phyloP scores from a whole-genome alignment of 192 early-diverging fungal genomes.

The Podila minutissima region DNA sequence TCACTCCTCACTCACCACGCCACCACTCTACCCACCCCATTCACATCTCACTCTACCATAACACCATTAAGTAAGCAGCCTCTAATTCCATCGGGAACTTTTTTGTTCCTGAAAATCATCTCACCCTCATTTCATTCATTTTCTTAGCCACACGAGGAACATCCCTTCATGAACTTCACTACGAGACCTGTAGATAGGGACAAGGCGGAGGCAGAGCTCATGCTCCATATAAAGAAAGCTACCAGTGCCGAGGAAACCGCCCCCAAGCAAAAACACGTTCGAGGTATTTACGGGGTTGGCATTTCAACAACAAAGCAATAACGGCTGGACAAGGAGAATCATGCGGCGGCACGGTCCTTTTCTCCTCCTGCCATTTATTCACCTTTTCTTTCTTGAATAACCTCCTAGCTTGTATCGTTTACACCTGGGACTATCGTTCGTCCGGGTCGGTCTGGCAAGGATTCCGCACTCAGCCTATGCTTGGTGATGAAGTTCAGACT shows the following conservation, averaged over 20 bases:
- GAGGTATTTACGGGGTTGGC: constrained; percentile 52
- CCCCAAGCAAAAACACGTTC: constrained; percentile 98
- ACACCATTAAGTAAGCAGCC: too few relatives aligned
- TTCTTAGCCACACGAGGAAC: too few relatives aligned
- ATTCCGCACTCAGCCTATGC: constrained; percentile 86
- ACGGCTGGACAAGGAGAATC: background rate
- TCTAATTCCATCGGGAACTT: too few relatives aligned
- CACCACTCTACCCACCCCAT: too few relatives aligned
- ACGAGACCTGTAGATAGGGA: constrained; percentile 68
- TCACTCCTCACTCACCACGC: too few relatives aligned
- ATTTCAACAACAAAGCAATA: background rate
- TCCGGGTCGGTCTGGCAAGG: constrained; percentile 87
- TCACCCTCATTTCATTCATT: too few relatives aligned
- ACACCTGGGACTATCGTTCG: constrained; percentile 93
- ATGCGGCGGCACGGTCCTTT: background rate
- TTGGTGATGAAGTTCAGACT: constrained; percentile 93
- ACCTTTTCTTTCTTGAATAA: background rate
- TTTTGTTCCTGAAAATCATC: too few relatives aligned
- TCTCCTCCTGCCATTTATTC: constrained; percentile 1
- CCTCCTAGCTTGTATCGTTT: constrained; percentile 80
- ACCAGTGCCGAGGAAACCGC: constrained; percentile 88
- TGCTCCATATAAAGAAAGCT: constrained; percentile 92
- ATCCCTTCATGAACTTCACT: constrained; percentile 44
- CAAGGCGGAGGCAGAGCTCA: constrained; percentile 88
- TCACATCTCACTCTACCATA: too few relatives aligned